These are phyloP conservation scores for Vickermania ingenoplastis DNA, from an alignment of 208 protist genomes.

Conservation along the genomic window DNA sequence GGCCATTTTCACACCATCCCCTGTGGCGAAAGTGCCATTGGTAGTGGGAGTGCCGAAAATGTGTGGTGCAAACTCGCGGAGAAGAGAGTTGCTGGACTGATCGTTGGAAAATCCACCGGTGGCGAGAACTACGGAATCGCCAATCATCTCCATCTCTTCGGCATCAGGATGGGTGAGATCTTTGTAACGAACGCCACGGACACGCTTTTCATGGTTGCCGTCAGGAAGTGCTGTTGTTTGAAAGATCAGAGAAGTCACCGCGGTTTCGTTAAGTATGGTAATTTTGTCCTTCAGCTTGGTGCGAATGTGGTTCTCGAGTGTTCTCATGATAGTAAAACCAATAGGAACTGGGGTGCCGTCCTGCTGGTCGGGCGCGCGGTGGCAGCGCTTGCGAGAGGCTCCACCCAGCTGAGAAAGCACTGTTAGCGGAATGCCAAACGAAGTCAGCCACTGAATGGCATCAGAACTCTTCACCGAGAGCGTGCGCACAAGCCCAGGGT, in stretches of 20 bases:
- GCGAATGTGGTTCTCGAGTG: constrained; percentile 56
- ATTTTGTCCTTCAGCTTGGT: constrained; percentile 25
- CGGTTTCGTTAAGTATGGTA: constrained; percentile 35
- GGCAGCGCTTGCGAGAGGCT: constrained; percentile 48
- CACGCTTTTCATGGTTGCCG: constrained; percentile 27
- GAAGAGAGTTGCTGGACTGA: constrained; percentile 35
- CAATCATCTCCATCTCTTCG: constrained; percentile 22
- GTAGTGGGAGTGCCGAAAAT: constrained; percentile 77
- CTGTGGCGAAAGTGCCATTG: constrained; percentile 82
- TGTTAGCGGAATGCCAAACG: constrained; percentile 61
- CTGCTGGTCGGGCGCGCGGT: constrained; percentile 31
- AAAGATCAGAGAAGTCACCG: constrained; percentile 28
- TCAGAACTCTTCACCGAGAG: constrained; percentile 43
- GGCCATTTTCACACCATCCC: constrained; percentile 70
- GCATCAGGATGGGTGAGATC: constrained; percentile 9
- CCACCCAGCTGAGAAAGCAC: constrained; percentile 77
- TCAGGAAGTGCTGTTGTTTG: constrained; percentile 19
- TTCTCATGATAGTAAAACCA: constrained; percentile 74
- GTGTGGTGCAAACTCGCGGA: constrained; percentile 71
- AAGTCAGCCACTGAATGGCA: constrained; percentile 52
- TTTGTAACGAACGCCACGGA: constrained; percentile 44
- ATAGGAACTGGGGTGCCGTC: constrained; percentile 64
- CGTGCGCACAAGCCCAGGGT: constrained; percentile 52
- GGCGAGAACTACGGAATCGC: constrained; percentile 76
- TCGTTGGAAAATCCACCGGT: constrained; percentile 86